These are phyloP conservation scores for Gillenia trifoliata DNA, from an alignment of 306 rosid species.

Conservation along the genomic window DNA sequence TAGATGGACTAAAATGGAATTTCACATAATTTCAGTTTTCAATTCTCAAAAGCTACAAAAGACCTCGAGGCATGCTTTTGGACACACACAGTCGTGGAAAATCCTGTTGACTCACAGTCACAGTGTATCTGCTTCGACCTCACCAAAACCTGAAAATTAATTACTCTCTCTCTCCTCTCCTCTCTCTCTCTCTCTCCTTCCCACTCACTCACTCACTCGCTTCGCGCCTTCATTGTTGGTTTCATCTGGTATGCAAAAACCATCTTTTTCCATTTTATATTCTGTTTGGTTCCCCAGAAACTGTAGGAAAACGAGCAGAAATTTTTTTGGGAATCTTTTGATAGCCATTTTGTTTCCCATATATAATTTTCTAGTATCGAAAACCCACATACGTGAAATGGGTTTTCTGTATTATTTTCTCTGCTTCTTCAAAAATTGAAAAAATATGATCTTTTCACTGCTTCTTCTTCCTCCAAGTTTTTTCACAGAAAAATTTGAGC, in stretches of 20 bases:
- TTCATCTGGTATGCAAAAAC: slow-evolving; percentile 30
- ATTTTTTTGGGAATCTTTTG: slow-evolving; percentile 10
- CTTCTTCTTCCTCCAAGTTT: background rate
- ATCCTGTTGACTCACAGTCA: slow-evolving; percentile 46
- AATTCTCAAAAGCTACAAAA: slow-evolving; percentile 51
- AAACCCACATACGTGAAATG: background rate
- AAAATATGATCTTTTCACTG: slow-evolving; percentile 9
- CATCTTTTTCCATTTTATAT: slow-evolving; percentile 19
- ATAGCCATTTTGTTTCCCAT: slow-evolving; percentile 6
- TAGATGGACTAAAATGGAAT: slow-evolving; percentile 31
- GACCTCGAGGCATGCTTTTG: slow-evolving; percentile 55
- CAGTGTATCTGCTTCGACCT: slow-evolving; percentile 47
- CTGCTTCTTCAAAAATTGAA: slow-evolving; percentile 7
- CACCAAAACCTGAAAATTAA: slow-evolving; percentile 17
- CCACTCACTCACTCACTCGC: background rate
- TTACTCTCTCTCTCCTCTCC: background rate
- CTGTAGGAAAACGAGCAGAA: slow-evolving; percentile 15
- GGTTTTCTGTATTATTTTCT: background rate
- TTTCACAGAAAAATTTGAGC: slow-evolving; percentile 10
- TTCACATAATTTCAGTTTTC: background rate
- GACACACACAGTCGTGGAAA: slow-evolving; percentile 29
- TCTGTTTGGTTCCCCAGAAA: slow-evolving; percentile 40
- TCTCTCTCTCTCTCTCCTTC: background rate
- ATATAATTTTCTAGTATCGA: background rate
- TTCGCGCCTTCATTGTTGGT: slow-evolving; percentile 14